Evolutionary conservation across 169 alveolate genomes (phyloP), one percentile per base, ranked within the genome.

Genomic region (Hepatocystis sp.): DNA sequence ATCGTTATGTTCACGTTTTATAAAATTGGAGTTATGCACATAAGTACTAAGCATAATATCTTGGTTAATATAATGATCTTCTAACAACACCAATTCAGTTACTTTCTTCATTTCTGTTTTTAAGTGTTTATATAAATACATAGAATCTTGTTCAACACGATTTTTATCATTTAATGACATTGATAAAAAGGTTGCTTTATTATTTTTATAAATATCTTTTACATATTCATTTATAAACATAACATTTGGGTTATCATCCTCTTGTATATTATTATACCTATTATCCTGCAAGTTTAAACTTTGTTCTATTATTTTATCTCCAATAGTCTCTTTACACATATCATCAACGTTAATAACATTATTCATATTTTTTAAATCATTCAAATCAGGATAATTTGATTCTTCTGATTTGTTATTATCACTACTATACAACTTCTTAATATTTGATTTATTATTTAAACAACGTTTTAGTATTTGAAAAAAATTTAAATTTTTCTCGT

Each of bases 31-130:
- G 34, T 63, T 81, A 51, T 81, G 89, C n/a, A 51, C 28, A 51
- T 63, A 71, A 3, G 89, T 81, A 44, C 89, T 81, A 2, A 81
- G 56, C 89, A 81, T 81, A 15, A 81, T 44, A 56, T 81, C 89
- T 52, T 81, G 60, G 49, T 63, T 81, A 61, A 81, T 81, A 66
- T 81, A 81, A 27, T 81, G 84, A 5, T 81, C 67, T 1, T 64
- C 84, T 19, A 81, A 19, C 39, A 81, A 64, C 28, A 81, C 28
- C 19, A 81, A 42, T 55, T 81, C 89, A 3, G 51, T 56, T 28
- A 51, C 84, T 44, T 81, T 81, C 56, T 8, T 40, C 89, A 81
- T 81, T 63, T 81, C 89, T 11, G 17, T 49, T 23, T 63, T 49
- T 21, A 81, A 49, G 63, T 61, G 56, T 0, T 32, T 27, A 1